Conservation (phyloP, 192 early-diverging fungal species). For the Pilobolus umbonatus region DNA sequence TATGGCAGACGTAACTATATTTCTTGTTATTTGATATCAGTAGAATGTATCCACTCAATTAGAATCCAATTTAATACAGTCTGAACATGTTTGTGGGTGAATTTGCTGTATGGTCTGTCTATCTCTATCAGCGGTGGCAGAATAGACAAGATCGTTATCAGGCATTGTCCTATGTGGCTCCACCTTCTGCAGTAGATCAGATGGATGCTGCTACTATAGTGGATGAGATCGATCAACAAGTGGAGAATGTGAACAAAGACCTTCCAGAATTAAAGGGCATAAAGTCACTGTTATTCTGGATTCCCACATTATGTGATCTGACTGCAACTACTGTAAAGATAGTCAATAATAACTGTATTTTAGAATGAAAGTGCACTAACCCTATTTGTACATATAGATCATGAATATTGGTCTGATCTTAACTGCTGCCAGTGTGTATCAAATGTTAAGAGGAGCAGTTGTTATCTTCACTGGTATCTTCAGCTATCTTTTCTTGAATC, state of each 20-base stretch:
- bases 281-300: conserved; percentile 56
- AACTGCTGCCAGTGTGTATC: conserved; percentile 85
- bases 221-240: conserved; percentile 20
- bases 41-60: no score
- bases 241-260: conserved; percentile 18
- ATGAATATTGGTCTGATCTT: conserved; percentile 98
- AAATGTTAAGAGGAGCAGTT: conserved; percentile 95
- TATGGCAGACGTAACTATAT: conserved; percentile 78
- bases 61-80: neutral
- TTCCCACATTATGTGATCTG: conserved; percentile 82
- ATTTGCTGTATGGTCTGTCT: conserved; percentile 66
- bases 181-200: conserved; percentile 20
- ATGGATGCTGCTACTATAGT: conserved; percentile 38
- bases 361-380: neutral
- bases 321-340: conserved; percentile 64
- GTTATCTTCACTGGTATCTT: conserved; percentile 94
- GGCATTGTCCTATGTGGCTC: no score
- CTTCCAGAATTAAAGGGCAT: conserved; percentile 46
- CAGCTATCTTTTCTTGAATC: conserved; percentile 78
- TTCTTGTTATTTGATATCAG: no score
- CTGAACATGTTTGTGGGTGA: conserved; percentile 98
- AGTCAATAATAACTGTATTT: neutral
- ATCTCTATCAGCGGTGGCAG: conserved; percentile 43
- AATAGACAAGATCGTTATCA: conserved; percentile 23
- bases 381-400: conserved; percentile 40